Evolutionary conservation across 805 yeast genomes (phyloP).

Genomic region (Wickerhamomyces strasburgensis): DNA sequence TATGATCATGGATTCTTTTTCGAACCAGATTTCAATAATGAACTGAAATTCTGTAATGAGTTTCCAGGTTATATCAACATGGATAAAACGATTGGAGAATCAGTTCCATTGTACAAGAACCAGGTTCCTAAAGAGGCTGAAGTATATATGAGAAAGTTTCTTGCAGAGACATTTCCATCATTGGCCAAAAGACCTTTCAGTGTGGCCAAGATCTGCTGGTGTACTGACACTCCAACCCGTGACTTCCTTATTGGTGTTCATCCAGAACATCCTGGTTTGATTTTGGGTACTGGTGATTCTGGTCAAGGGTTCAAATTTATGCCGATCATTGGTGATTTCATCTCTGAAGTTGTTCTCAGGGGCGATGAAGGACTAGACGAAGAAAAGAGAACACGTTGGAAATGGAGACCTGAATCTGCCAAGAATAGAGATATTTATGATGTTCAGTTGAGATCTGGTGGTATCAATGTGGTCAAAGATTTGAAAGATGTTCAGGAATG

Average conservation of each 20-base stretch:
- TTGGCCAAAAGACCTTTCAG: constrained; percentile 28
- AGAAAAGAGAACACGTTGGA: constrained; percentile 26
- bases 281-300: constrained; percentile 34
- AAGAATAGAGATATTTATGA: constrained; percentile 23
- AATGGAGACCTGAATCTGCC: constrained; percentile 33
- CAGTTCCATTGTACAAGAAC: constrained; percentile 28
- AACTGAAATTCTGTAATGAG: constrained; percentile 36
- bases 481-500: constrained; percentile 24
- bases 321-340: constrained; percentile 32
- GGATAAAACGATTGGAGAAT: constrained; percentile 12
- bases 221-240: constrained; percentile 33
- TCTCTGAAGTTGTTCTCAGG: constrained; percentile 27
- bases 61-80: constrained; percentile 34
- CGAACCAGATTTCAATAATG: constrained; percentile 34
- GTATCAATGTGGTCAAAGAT: constrained; percentile 26
- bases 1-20: constrained; percentile 37
- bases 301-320: constrained; percentile 34
- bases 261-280: constrained; percentile 24
- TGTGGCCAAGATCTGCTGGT: constrained; percentile 32
- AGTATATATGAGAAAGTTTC: constrained; percentile 28
- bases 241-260: constrained; percentile 28
- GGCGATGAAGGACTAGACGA: constrained; percentile 28
- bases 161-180: constrained; percentile 30
- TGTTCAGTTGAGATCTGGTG: constrained; percentile 28
- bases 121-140: constrained; percentile 32